Evolutionary conservation across 2,329 filamentous ascomycete genomes (phyloP).

Genomic region (Aspergillus sp.): DNA sequence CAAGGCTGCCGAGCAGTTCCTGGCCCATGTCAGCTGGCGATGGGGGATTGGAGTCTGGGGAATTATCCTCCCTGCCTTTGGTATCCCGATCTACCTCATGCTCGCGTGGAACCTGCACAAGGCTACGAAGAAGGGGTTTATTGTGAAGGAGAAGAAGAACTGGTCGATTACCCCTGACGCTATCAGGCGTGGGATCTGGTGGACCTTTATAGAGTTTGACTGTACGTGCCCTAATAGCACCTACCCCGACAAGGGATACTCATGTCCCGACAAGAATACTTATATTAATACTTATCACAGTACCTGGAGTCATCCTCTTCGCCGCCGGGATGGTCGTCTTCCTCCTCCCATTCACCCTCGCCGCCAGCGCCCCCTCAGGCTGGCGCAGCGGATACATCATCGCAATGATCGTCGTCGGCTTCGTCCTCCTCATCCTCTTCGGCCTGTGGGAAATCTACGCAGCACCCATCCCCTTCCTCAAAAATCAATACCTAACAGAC

Average conservation of each 20-base stretch:
- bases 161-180: background rate
- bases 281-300: conserved; percentile 22
- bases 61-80: conserved; percentile 60
- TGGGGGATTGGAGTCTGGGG: conserved; percentile 65
- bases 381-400: conserved; percentile 51
- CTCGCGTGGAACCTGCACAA: conserved; percentile 57
- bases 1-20: conserved; percentile 53
- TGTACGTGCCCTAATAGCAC: background rate
- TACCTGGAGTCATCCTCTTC: conserved; percentile 64
- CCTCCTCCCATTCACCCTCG: conserved; percentile 64
- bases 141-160: conserved; percentile 31
- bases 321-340: conserved; percentile 62
- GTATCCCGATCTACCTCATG: conserved; percentile 55
- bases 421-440: conserved; percentile 54
- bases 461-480: conserved; percentile 55
- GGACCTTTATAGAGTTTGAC: background rate
- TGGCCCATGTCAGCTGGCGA: conserved; percentile 51
- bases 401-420: conserved; percentile 54
- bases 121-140: conserved; percentile 56
- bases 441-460: conserved; percentile 53
- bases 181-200: background rate
- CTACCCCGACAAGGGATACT: too few relatives aligned
- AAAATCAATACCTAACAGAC: conserved; percentile 47
- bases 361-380: conserved; percentile 33
- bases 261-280: too few relatives aligned